These are phyloP conservation scores for Tuber calosporum DNA, from an alignment of 495 filamentous ascomycete genomes.

Conservation along the genomic window DNA sequence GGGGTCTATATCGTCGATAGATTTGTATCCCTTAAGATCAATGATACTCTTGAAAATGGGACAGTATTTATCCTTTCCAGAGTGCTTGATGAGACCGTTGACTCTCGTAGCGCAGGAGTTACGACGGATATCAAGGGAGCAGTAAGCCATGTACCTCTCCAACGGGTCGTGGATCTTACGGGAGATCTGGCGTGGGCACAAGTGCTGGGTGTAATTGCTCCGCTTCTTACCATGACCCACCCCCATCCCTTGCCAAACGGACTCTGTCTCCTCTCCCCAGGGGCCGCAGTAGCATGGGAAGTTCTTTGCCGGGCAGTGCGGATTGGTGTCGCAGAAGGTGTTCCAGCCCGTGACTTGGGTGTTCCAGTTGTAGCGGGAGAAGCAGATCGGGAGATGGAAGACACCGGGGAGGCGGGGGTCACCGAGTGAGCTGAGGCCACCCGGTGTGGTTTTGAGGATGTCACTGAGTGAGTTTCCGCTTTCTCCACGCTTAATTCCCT, in stretches of 20 bases:
- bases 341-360: conserved; percentile 22
- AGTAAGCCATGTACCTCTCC: conserved; percentile 31
- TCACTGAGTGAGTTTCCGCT: background rate
- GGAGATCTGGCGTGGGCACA: conserved; percentile 30
- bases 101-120: conserved; percentile 10
- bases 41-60: conserved; percentile 12
- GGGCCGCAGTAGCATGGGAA: conserved; percentile 29
- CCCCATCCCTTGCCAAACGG: conserved; percentile 21
- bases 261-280: conserved; percentile 21
- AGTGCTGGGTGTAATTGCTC: conserved; percentile 16
- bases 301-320: conserved; percentile 31
- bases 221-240: conserved; percentile 4
- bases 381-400: conserved; percentile 30
- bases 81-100: conserved; percentile 13
- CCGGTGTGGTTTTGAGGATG: background rate
- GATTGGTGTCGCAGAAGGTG: conserved; percentile 21
- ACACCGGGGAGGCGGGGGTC: conserved; percentile 4
- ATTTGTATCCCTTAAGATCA: conserved; percentile 6
- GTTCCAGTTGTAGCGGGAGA: conserved; percentile 31
- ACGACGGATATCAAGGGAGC: conserved; percentile 21
- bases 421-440: conserved; percentile 8
- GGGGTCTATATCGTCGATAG: conserved; percentile 20
- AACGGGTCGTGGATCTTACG: conserved; percentile 23
- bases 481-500: background rate
- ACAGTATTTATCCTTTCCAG: conserved; percentile 27